Base-by-base conservation (phyloP, 495 filamentous ascomycete species). In the Penicillium canescens region DNA sequence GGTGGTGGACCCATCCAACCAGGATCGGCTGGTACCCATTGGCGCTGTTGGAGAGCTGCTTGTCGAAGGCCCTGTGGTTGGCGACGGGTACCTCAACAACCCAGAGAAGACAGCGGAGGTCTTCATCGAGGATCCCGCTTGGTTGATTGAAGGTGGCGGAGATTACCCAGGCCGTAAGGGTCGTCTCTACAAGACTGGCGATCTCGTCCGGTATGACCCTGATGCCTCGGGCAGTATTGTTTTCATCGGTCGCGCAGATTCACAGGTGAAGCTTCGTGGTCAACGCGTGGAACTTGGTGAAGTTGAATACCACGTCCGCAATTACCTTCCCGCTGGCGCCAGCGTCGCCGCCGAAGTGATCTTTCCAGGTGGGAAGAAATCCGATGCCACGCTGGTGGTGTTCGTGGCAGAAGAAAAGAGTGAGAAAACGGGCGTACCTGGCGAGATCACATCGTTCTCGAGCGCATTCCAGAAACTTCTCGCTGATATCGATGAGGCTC, bases 51-150 rank as follows among this genome's bases (percentile, higher is more conserved):
- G 73, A 5, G 82, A 62, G 40, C 18, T 62, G 11, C 39, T 60
- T 9, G 11, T 60, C 2, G 50, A 56, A 37, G 48, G 54, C 23
- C 52, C 47, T 3, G 36, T 52, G 13, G 42, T 58, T 2, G 55
- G 38, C n/a, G 51, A 68, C 0, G 76, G 79, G 0, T 86, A 86
- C 49, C 66, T 84, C n/a, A 73, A 80, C 12, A 60, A 72, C 0
- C 67, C 66, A 7, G 72, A 67, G 48, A 82, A 77, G 9, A 75
- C 70, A 3, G 61, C 65, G 8, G 66, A 66, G 12, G 65, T 67
- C 0, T 85, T 83, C 53, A 70, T 75, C n/a, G 73, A 48, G 12
- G 33, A 71, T 20, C 66, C 75, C 4, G 28, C 21, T 4, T 66
- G 60, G 60, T 28, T 55, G 8, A 71, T 16, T 26, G 21, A 14